Base-by-base conservation (phyloP, 2,329 filamentous ascomycete species). In the Penicillium decumbens region DNA sequence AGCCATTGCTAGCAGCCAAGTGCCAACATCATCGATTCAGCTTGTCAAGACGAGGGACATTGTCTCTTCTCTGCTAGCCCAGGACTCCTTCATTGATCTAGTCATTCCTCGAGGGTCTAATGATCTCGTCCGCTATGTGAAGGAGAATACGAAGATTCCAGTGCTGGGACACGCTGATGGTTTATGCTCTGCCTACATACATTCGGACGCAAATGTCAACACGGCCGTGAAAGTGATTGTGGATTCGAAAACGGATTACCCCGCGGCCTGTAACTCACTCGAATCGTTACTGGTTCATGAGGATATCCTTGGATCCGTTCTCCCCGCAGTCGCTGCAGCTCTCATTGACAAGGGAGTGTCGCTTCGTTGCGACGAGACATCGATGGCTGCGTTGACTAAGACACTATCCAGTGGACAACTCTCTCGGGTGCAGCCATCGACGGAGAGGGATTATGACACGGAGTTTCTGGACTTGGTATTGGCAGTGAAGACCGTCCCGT, bases 141-240 rank as follows among this genome's bases (percentile, higher is more conserved):
- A 97, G 72, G 80, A 84, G 39, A 86, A 87, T 56, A 96, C 93
- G 45, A 89, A 89, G 65, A 97, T 98, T 61, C 93, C 93, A 1
- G 93, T 98, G 1, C 82, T 98, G 23, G 93, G 93, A 54, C 93
- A 98, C 68, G 93, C 93, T 23, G 93, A 98, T 68, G 93, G 93
- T 30, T 80, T 97, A 50, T 98, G 93, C 74, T 81, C 84, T 54
- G 83, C 89, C 55, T 98, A 93, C 71, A 78, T 98, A 44, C 87
- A 93, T 62, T 77, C 78, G 9, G 88, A 89, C 50, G 91, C 88
- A 41, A 85, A 95, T 61, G 72, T 77, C 33, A 74, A 79, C 38
- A 85, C 88, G 72, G 88, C 89, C 10, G 79, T 81, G 18, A 82
- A 82, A 54, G 86, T 95, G 47, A 76, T 97, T 41, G 77, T 95